Evolutionary conservation across 306 rosid species (phyloP).

Genomic region (Citrullus mucosospermus): DNA sequence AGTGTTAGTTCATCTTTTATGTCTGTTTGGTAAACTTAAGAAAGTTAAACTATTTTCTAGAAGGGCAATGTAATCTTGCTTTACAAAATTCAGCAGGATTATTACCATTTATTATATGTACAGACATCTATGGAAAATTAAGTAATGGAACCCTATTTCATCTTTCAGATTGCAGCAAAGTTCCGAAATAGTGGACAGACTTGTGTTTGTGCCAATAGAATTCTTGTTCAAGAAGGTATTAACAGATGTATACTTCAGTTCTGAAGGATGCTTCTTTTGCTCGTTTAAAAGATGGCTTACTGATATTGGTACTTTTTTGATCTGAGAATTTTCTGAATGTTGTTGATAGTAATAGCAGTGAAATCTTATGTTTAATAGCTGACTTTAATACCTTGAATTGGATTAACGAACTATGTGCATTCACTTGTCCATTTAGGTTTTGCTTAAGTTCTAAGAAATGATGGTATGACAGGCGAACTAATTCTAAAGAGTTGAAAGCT

Average conservation of each 20-base stretch:
- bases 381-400: neutral
- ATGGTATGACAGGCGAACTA: neutral
- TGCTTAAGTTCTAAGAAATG: neutral
- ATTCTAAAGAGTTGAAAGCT: neutral
- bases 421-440: conserved; percentile 1
- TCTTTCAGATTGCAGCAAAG: conserved; percentile 79
- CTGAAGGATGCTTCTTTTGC: neutral
- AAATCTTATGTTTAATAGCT: neutral
- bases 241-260: neutral
- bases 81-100: neutral
- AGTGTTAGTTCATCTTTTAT: neutral
- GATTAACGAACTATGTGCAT: neutral
- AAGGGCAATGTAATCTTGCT: neutral
- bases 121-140: neutral
- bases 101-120: neutral
- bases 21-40: neutral
- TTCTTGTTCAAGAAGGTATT: conserved; percentile 90
- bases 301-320: neutral
- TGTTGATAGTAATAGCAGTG: neutral
- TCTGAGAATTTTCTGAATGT: neutral
- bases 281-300: neutral
- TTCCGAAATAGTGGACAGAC: conserved; percentile 96
- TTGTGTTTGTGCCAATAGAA: conserved; percentile 92
- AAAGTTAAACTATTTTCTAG: neutral
- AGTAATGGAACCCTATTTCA: neutral